Evolutionary conservation across 2,329 filamentous ascomycete species (phyloP), one percentile per base, ranked within the genome.

Genomic region (Paraphoma sp.): DNA sequence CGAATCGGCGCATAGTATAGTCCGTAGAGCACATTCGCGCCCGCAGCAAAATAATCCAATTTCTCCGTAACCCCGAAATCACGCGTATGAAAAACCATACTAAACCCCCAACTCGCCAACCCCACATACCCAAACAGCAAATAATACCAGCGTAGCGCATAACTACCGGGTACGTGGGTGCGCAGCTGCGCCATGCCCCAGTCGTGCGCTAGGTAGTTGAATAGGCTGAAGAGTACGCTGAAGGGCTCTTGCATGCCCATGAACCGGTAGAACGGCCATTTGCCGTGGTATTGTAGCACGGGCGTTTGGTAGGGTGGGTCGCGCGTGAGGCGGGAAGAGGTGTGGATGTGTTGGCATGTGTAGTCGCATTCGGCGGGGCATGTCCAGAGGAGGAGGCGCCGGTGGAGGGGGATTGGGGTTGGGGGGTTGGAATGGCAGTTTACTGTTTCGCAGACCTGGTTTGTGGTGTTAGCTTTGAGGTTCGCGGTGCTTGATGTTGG

Each of bases 281-380:
- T 99, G 31, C 95, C 95, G 81, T 99, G 93, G 82, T 93, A 99
- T 80, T 99, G 95, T 54, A 94, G 89, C 48, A 97, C 78, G 10
- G 88, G 85, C 30, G 87, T 77, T 60, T 86, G 80, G 81, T 88
- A 87, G 0, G 86, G 86, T 33, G 86, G 85, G 57, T 87, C 84
- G 60, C 85, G 81, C 28, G 85, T 81, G 63, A 93, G 79, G 62
- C 94, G 92, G 56, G 80, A 80, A 67, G 86, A 79, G 54, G 95
- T 98, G 57, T 96, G 84, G 75, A 97, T 89, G 83, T 96, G 94
- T 77, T 99, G 95, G 83, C 95, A 99, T 59, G 91, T 89, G 82
- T 99, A 96, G 82, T 99, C 93, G 87, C 95, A 99, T 85, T 99
- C 94, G 73, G 90, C 84, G 59, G 90, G 86, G 80, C 95, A 99